A percentile compares a stretch with the other conserved stretches of the same genome.
Evolutionary conservation across 768 basidiomycete genomes (phyloP).

Genomic region (Lactarius sp.): DNA sequence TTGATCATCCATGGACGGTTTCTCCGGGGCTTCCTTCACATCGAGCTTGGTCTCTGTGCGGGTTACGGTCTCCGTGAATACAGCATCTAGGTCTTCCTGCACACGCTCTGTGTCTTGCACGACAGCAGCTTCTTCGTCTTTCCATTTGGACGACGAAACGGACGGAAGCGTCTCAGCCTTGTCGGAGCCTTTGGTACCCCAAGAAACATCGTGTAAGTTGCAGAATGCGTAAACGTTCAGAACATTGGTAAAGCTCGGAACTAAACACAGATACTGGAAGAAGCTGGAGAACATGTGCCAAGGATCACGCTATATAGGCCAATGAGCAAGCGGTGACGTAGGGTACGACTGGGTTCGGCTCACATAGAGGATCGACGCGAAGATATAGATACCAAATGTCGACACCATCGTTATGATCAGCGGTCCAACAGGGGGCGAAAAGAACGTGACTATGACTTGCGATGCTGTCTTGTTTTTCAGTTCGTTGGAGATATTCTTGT

Average conservation of each 20-base stretch:
- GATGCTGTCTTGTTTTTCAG: slow-evolving; percentile 45
- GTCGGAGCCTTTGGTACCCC: slow-evolving; percentile 95
- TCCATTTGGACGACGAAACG: slow-evolving; percentile 76
- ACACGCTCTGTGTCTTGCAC: slow-evolving; percentile 82
- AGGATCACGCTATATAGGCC: slow-evolving; percentile 69
- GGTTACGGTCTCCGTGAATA: slow-evolving; percentile 88
- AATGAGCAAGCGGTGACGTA: slow-evolving; percentile 10
- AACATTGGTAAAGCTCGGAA: slow-evolving; percentile 91
- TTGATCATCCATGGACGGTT: slow-evolving; percentile 82
- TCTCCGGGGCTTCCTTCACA: slow-evolving; percentile 61
- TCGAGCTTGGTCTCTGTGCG: slow-evolving; percentile 76
- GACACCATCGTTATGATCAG: slow-evolving; percentile 84
- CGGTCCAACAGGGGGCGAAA: slow-evolving; percentile 72
- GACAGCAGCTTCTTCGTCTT: slow-evolving; percentile 65
- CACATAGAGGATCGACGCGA: slow-evolving; percentile 82
- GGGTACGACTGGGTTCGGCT: slow-evolving; percentile 31
- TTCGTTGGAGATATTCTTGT: slow-evolving; percentile 48
- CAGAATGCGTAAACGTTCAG: slow-evolving; percentile 97
- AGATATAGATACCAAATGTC: slow-evolving; percentile 85
- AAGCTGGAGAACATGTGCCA: slow-evolving; percentile 98
- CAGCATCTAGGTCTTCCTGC: slow-evolving; percentile 85
- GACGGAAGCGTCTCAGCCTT: slow-evolving; percentile 91
- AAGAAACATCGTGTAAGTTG: slow-evolving; percentile 90
- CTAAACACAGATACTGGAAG: slow-evolving; percentile 83
- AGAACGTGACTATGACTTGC: slow-evolving; percentile 54